These are phyloP conservation scores for Triticum aestivum DNA, from an alignment of 176 grass and related monocot genomes.

Conservation along the genomic window IWGSC_CS_RefSeq_v2.1 NC_057804.1:508317235-508317734, in stretches of 20 bases:
- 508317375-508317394: constrained; percentile 41
- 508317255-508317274: constrained; percentile 26
- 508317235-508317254: constrained; percentile 35
- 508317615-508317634: constrained; percentile 41
- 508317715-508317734: not conserved
- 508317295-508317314: constrained; percentile 44
- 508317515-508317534: not conserved
- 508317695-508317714: not conserved
- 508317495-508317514: too few species aligned
- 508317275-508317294: constrained; percentile 45
- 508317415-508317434: not conserved
- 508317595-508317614: constrained; percentile 35
- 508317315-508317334: constrained; percentile 25
- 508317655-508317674: not conserved
- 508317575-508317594: constrained; percentile 36
- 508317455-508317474: not conserved
- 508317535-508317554: constrained; percentile 6
- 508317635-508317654: not conserved
- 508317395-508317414: constrained; percentile 32
- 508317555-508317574: constrained; percentile 46
- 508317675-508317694: not conserved
- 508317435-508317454: constrained; percentile 43
- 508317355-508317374: constrained; percentile 15
- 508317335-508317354: not conserved
- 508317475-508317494: not conserved